Percentiles rank a stretch among this genome's conserved stretches.
phyloP scores from a whole-genome alignment of 2,329 filamentous ascomycete species.

The Neopestalotiopsis sp. region DNA sequence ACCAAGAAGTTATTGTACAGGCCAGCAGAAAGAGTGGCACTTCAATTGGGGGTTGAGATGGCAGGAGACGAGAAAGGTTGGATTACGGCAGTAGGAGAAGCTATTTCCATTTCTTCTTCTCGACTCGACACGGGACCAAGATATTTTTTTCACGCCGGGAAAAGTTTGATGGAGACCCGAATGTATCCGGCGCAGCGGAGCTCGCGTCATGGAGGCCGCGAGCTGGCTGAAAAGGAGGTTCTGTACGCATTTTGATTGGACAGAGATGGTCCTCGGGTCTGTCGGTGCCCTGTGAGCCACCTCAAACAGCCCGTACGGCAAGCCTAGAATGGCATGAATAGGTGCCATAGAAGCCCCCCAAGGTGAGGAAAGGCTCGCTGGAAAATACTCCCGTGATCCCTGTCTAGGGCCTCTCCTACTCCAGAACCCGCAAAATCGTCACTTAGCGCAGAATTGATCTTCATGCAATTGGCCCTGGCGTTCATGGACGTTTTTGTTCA shows the following conservation, averaged over 20 bases:
- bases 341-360: background rate
- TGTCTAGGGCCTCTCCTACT: background rate
- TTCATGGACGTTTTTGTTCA: background rate
- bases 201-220: conserved; percentile 12
- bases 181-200: conserved; percentile 12
- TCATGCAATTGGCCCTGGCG: conserved; percentile 14
- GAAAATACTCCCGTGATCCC: background rate
- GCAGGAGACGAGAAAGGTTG: conserved; percentile 18
- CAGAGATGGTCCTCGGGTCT: background rate
- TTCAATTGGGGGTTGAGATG: conserved; percentile 26
- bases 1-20: conserved; percentile 36
- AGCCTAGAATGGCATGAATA: background rate
- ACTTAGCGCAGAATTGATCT: conserved; percentile 8
- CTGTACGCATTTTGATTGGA: background rate
- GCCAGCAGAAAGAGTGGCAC: conserved; percentile 31
- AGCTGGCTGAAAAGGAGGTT: conserved; percentile 8
- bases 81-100: conserved; percentile 17
- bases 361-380: conserved; percentile 8
- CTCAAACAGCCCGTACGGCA: background rate
- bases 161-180: conserved; percentile 18
- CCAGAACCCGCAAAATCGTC: conserved; percentile 6
- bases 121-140: conserved; percentile 13
- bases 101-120: conserved; percentile 15
- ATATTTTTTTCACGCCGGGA: conserved; percentile 15
- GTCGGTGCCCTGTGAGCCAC: background rate